Conservation (phyloP, 2,329 filamentous ascomycete species). For the Rhexocercosporidium sp. region DNA sequence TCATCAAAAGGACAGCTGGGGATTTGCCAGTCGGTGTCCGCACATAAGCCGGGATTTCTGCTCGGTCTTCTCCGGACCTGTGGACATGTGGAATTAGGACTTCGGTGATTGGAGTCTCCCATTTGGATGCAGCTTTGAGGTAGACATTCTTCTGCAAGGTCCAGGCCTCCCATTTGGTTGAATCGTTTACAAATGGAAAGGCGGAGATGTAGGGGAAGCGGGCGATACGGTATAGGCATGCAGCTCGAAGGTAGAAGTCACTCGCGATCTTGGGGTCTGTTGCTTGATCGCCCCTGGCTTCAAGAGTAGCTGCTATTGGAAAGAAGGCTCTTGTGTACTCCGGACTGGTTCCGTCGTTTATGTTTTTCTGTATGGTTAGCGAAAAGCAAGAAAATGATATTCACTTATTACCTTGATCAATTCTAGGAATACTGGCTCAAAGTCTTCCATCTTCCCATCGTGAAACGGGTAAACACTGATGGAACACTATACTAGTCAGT, state of each 20-base stretch:
- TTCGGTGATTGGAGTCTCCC: slow-evolving; percentile 65
- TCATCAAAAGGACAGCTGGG: slow-evolving; percentile 62
- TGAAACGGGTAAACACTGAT: slow-evolving; percentile 77
- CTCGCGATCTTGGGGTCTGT: slow-evolving; percentile 59
- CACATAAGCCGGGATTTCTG: slow-evolving; percentile 67
- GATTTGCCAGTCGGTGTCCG: slow-evolving; percentile 56
- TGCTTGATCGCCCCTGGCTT: slow-evolving; percentile 55
- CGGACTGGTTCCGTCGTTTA: slow-evolving; percentile 69
- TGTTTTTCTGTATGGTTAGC: slow-evolving; percentile 49
- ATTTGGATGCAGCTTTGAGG: slow-evolving; percentile 58
- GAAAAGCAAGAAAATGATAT: not conserved
- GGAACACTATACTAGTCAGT: slow-evolving; percentile 47
- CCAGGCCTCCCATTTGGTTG: slow-evolving; percentile 66
- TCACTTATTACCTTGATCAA: slow-evolving; percentile 56
- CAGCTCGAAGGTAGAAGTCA: slow-evolving; percentile 71
- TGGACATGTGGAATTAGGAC: slow-evolving; percentile 64
- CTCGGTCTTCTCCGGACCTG: slow-evolving; percentile 53
- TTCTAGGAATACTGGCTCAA: slow-evolving; percentile 69
- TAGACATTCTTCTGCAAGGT: slow-evolving; percentile 68
- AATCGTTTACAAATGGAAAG: slow-evolving; percentile 47
- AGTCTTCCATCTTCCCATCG: slow-evolving; percentile 71
- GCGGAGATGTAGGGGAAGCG: slow-evolving; percentile 66
- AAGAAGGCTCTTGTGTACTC: slow-evolving; percentile 69
- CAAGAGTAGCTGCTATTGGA: slow-evolving; percentile 63
- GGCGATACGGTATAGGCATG: slow-evolving; percentile 74